These are phyloP conservation scores for Chaetomidium leptoderma DNA, from an alignment of 495 filamentous ascomycete species.

Conservation along the genomic window DNA sequence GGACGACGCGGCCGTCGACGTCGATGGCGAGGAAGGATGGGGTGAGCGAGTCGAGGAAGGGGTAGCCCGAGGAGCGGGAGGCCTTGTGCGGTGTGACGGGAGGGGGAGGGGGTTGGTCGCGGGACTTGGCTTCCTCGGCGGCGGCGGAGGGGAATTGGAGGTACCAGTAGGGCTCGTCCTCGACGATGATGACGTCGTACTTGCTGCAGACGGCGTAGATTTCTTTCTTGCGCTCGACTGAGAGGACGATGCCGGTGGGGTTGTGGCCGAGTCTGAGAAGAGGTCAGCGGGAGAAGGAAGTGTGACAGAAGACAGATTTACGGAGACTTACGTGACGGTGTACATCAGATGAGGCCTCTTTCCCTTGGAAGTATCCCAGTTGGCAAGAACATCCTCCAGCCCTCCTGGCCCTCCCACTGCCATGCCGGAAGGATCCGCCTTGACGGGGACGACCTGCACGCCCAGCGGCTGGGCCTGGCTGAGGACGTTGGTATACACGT, in stretches of 20 bases:
- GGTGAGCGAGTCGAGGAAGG: conserved; percentile 78
- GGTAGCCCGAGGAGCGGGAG: conserved; percentile 62
- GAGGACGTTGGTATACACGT: conserved; percentile 70
- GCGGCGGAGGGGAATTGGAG: conserved; percentile 76
- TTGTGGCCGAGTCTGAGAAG: conserved; percentile 76
- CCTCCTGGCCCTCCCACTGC: conserved; percentile 59
- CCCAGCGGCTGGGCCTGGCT: conserved; percentile 63
- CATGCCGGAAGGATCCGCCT: conserved; percentile 78
- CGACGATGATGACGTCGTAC: conserved; percentile 87
- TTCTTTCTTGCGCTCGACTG: conserved; percentile 64
- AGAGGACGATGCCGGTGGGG: conserved; percentile 72
- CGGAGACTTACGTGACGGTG: conserved; percentile 71
- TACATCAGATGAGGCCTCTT: conserved; percentile 81
- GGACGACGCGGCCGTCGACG: conserved; percentile 79
- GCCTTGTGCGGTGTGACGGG: conserved; percentile 20
- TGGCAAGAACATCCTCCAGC: conserved; percentile 69
- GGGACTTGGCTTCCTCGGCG: conserved; percentile 46
- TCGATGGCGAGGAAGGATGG: conserved; percentile 71
- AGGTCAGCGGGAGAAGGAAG: conserved; percentile 1
- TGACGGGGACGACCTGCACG: conserved; percentile 64
- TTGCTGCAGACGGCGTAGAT: conserved; percentile 76
- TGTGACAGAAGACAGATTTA: neutral
- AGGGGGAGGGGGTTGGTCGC: conserved; percentile 19
- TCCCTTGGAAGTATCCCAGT: conserved; percentile 72
- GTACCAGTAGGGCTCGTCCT: conserved; percentile 97